These are phyloP conservation scores for Gossypium stocksii DNA, from an alignment of 345 rosid genomes.

Conservation along the genomic window DNA sequence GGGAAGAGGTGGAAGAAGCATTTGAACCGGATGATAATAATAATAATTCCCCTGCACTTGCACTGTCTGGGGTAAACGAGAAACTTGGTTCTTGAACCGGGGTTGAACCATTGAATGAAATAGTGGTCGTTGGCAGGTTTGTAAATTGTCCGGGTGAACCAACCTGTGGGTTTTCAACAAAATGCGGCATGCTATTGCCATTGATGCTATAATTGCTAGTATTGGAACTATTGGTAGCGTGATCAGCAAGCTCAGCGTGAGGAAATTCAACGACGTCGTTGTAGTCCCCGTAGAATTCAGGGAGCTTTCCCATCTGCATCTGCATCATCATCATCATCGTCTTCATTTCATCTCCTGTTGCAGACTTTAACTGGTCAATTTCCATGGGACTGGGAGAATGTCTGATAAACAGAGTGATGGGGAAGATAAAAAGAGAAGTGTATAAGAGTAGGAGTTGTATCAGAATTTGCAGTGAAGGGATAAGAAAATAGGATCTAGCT, in stretches of 20 bases:
- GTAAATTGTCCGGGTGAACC: slow-evolving; percentile 4
- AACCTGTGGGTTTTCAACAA: slow-evolving; percentile 16
- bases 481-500: not conserved
- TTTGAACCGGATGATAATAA: not conserved
- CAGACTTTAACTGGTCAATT: slow-evolving; percentile 29
- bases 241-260: slow-evolving; percentile 19
- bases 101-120: slow-evolving; percentile 13
- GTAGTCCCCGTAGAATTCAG: slow-evolving; percentile 23
- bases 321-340: slow-evolving; percentile 31
- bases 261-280: slow-evolving; percentile 18
- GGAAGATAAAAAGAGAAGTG: slow-evolving; percentile 28
- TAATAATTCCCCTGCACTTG: slow-evolving; percentile 16
- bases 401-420: slow-evolving; percentile 37
- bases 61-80: not conserved
- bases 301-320: slow-evolving; percentile 38
- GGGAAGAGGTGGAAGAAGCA: slow-evolving; percentile 20
- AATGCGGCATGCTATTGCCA: slow-evolving; percentile 17
- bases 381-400: slow-evolving; percentile 32
- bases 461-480: slow-evolving; percentile 37
- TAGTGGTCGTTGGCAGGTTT: slow-evolving; percentile 11
- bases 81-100: slow-evolving; percentile 18
- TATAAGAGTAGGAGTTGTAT: slow-evolving; percentile 30
- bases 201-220: not conserved
- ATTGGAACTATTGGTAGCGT: slow-evolving; percentile 7
- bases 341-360: slow-evolving; percentile 35